These are phyloP conservation scores for Phalaenopsis aphrodite DNA, from an alignment of 106 monocot genomes.

Conservation along the genomic window DNA sequence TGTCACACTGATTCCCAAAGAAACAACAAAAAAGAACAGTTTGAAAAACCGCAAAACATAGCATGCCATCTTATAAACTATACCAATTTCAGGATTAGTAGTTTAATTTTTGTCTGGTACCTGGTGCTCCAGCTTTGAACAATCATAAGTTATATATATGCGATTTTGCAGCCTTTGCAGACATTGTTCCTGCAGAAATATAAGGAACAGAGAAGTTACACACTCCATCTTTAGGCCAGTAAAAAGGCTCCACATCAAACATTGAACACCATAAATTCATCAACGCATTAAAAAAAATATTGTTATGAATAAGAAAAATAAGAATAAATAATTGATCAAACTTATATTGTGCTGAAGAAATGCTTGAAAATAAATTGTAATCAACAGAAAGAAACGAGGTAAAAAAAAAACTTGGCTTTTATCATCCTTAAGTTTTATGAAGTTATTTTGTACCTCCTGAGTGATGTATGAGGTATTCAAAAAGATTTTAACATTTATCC, in stretches of 20 bases:
- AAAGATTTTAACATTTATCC: background rate
- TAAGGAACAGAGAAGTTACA: background rate
- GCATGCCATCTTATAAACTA: background rate
- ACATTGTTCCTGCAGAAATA: constrained; percentile 48
- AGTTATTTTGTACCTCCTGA: background rate
- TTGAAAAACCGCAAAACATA: background rate
- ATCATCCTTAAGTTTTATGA: background rate
- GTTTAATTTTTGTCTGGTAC: constrained; percentile 24
- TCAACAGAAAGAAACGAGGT: background rate
- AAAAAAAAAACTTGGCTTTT: background rate
- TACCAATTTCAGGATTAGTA: background rate
- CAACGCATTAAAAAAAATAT: background rate
- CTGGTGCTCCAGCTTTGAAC: constrained; percentile 82
- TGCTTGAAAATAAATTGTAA: background rate
- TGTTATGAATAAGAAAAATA: background rate
- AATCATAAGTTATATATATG: constrained; percentile 67
- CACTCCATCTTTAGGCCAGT: background rate
- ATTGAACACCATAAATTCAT: background rate
- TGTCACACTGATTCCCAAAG: background rate
- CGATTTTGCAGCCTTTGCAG: constrained; percentile 64
- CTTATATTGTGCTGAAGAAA: background rate
- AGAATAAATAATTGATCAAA: background rate
- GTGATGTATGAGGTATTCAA: background rate
- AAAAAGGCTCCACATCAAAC: background rate
- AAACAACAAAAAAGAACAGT: background rate